These are phyloP conservation scores for Mucor circinelloides DNA, from an alignment of 371 early-diverging fungal genomes.

Conservation along the genomic window DNA sequence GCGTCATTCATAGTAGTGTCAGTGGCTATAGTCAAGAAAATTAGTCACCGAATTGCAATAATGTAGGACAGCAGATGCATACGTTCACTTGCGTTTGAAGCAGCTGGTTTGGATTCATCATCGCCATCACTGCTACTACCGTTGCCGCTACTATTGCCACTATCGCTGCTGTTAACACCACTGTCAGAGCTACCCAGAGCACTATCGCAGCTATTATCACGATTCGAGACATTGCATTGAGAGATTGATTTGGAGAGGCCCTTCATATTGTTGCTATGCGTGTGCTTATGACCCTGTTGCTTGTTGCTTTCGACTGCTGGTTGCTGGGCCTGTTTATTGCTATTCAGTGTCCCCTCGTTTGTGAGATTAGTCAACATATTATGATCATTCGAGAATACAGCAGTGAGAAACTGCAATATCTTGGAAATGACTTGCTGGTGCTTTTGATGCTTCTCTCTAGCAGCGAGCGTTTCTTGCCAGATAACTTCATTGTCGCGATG, in stretches of 20 bases:
- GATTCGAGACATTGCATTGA: neutral
- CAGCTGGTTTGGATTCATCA: neutral
- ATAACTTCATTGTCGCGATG: slow-evolving; percentile 82
- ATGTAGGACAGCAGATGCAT: neutral
- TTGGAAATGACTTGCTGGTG: slow-evolving; percentile 90
- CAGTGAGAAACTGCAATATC: slow-evolving; percentile 75
- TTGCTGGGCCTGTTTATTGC: neutral
- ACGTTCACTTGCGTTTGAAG: neutral
- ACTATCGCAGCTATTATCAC: neutral
- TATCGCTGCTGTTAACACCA: neutral
- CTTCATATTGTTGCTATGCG: neutral
- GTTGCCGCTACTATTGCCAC: neutral
- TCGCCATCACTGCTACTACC: neutral
- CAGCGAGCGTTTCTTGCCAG: slow-evolving; percentile 77
- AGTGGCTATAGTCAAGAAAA: too few relatives aligned
- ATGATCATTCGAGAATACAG: slow-evolving; percentile 23
- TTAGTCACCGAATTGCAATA: neutral
- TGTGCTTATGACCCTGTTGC: too few relatives aligned
- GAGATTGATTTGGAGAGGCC: neutral
- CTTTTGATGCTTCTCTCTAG: slow-evolving; percentile 75
- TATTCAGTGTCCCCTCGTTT: neutral
- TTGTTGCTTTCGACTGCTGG: neutral
- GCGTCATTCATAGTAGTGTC: too few relatives aligned
- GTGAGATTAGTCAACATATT: neutral
- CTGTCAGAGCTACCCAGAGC: neutral